Evolutionary conservation across 768 basidiomycete species (phyloP).

Genomic region (Russula earlei): DNA sequence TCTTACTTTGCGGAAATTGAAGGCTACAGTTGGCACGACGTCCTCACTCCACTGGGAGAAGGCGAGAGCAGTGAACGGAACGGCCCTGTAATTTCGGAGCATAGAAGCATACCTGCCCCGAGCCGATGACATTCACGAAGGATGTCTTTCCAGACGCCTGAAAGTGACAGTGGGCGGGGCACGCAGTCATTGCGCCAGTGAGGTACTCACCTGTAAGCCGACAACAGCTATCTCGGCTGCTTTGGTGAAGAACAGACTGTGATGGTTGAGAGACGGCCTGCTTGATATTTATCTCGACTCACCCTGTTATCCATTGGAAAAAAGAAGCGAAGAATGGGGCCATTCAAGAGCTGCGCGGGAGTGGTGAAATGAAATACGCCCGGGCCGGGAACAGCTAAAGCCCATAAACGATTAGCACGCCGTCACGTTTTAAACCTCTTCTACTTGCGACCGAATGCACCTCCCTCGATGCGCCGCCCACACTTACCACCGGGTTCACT

Average conservation of each 20-base stretch:
- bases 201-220: constrained; percentile 58
- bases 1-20: constrained; percentile 80
- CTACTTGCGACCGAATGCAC: background rate
- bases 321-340: constrained; percentile 30
- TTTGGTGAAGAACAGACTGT: constrained; percentile 78
- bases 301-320: constrained; percentile 51
- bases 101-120: constrained; percentile 50
- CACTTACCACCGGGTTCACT: background rate
- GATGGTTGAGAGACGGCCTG: background rate
- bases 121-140: constrained; percentile 84
- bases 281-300: constrained; percentile 12
- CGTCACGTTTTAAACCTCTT: background rate
- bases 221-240: constrained; percentile 87
- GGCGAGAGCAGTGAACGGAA: background rate
- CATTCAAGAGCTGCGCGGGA: constrained; percentile 1
- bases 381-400: background rate
- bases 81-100: background rate
- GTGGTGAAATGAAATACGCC: background rate
- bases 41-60: constrained; percentile 78
- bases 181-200: background rate
- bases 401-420: too few relatives aligned
- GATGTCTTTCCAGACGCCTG: constrained; percentile 94
- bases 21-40: constrained; percentile 92
- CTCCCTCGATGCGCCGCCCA: constrained; percentile 6
- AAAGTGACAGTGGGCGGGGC: background rate